Conservation (phyloP, 768 basidiomycete genomes). For the Termitomyces sp. region DNA sequence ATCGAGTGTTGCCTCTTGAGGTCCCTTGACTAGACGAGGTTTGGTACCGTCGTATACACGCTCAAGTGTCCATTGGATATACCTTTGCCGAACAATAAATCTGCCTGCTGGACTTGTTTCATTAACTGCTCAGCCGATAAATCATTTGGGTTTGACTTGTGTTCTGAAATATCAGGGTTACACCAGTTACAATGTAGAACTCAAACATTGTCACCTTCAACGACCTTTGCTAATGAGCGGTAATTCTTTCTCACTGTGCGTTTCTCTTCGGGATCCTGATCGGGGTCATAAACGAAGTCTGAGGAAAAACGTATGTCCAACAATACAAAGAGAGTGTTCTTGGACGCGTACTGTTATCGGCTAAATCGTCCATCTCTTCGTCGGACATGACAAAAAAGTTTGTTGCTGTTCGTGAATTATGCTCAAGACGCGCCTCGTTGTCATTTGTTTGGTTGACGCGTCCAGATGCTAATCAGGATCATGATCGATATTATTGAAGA, state of each 20-base stretch:
- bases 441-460: not conserved
- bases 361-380: slow-evolving; percentile 22
- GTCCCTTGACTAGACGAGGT: slow-evolving; percentile 53
- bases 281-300: slow-evolving; percentile 66
- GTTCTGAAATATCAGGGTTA: slow-evolving; percentile 20
- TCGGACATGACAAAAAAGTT: slow-evolving; percentile 21
- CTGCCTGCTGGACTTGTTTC: slow-evolving; percentile 48
- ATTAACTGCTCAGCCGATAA: slow-evolving; percentile 51
- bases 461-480: not conserved
- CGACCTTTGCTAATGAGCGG: slow-evolving; percentile 54
- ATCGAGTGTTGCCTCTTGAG: slow-evolving; percentile 88
- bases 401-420: not conserved
- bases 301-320: not conserved
- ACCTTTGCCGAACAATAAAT: slow-evolving; percentile 64
- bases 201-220: slow-evolving; percentile 48
- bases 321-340: not conserved
- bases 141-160: slow-evolving; percentile 49
- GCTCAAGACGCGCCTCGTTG: not conserved
- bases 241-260: slow-evolving; percentile 70
- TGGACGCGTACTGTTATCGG: not conserved
- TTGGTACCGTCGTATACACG: not conserved
- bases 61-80: slow-evolving; percentile 1
- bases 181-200: not conserved
- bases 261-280: slow-evolving; percentile 79
- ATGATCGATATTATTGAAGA: not conserved